These are phyloP conservation scores for Cydonia oblonga DNA, from an alignment of 331 rosid species.

Conservation along the genomic window DNA sequence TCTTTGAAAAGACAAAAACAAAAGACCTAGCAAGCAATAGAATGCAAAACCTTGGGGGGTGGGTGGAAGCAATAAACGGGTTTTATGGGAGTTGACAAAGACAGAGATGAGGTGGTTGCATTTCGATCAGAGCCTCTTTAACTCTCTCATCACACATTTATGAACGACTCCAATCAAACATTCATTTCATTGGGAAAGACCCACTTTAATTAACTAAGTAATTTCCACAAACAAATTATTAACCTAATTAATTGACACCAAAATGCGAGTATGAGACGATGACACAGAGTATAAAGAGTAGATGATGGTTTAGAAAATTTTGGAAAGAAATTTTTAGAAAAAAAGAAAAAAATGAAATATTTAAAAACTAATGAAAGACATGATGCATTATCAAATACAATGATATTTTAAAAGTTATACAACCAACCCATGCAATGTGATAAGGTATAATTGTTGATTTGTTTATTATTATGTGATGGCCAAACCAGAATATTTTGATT, in stretches of 20 bases:
- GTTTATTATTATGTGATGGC: not conserved
- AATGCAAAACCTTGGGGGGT: conserved; percentile 16
- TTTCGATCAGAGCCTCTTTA: conserved; percentile 35
- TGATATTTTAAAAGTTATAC: too few species aligned
- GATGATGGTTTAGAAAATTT: too few species aligned
- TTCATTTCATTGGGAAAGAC: conserved; percentile 64
- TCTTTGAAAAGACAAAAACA: not conserved
- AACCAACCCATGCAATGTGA: fast-evolving
- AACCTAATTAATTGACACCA: not conserved
- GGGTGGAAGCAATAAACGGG: conserved; percentile 55
- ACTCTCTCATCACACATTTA: conserved; percentile 25
- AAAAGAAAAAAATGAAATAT: too few species aligned
- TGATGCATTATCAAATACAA: fast-evolving
- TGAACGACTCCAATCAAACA: conserved; percentile 58
- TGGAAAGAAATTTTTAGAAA: fast-evolving
- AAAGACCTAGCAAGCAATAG: not conserved
- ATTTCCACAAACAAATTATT: not conserved
- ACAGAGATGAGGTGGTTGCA: conserved; percentile 45
- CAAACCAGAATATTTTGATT: conserved; percentile 22
- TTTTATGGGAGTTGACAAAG: conserved; percentile 18
- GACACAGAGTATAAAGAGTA: too few species aligned
- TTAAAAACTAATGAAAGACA: fast-evolving
- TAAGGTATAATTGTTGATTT: too few species aligned
- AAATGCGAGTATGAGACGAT: too few species aligned
- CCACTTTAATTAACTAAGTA: not conserved